Evolutionary conservation across 2,329 filamentous ascomycete species (phyloP).

Genomic region (Elsinoe perseae): DNA sequence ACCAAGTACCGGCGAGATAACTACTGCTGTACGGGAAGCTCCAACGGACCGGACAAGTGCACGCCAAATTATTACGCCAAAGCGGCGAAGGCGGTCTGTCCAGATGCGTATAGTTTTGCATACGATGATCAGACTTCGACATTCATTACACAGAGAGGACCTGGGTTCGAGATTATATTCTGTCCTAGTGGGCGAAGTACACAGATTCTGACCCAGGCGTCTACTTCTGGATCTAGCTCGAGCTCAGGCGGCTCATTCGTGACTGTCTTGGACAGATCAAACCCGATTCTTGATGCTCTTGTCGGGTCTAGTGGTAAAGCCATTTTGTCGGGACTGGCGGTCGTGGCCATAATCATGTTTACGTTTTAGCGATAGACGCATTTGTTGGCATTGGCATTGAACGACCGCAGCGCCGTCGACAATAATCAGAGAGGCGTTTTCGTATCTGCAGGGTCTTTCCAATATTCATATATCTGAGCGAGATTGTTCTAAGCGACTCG

Average conservation of each 20-base stretch:
- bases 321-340: conserved; percentile 9
- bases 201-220: conserved; percentile 37
- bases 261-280: conserved; percentile 15
- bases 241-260: conserved; percentile 20
- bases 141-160: conserved; percentile 54
- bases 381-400: background rate
- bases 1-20: conserved; percentile 56
- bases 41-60: conserved; percentile 57
- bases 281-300: conserved; percentile 21
- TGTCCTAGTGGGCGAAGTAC: conserved; percentile 56
- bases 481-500: background rate
- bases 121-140: conserved; percentile 52
- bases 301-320: conserved; percentile 14
- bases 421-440: background rate
- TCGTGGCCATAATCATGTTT: conserved; percentile 11
- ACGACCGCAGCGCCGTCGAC: background rate
- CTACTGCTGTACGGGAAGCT: conserved; percentile 69
- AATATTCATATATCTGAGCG: conserved; percentile 3
- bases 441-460: conserved; percentile 4
- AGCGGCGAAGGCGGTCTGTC: conserved; percentile 66
- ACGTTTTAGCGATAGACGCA: conserved; percentile 5
- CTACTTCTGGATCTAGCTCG: conserved; percentile 20
- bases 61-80: conserved; percentile 60
- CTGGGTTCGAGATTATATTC: conserved; percentile 71
- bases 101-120: conserved; percentile 76